A percentile compares a stretch with the other conserved stretches of the same genome.
Evolutionary conservation across 805 yeast genomes (phyloP).

Genomic region (Candida loeiensis): DNA sequence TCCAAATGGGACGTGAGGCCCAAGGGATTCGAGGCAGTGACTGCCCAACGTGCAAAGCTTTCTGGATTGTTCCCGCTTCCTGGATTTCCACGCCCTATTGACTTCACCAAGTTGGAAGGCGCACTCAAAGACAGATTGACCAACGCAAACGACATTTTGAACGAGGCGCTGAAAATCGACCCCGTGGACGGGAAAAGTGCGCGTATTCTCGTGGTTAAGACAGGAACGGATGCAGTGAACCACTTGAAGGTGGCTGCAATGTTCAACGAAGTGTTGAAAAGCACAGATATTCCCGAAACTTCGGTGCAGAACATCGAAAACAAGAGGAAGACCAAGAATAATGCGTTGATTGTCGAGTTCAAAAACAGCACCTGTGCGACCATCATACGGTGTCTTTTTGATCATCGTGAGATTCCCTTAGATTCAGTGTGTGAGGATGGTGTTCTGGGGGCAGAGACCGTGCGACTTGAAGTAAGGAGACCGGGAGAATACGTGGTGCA

Average conservation of each 20-base stretch:
- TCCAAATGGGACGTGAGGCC: constrained; percentile 74
- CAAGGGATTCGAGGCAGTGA: constrained; percentile 66
- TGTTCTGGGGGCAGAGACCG: constrained; percentile 12
- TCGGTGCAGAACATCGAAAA: constrained; percentile 27
- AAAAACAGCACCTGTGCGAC: constrained; percentile 54
- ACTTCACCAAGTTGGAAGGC: constrained; percentile 40
- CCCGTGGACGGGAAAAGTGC: constrained; percentile 37
- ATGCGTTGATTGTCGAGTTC: constrained; percentile 48
- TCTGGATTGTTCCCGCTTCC: constrained; percentile 78
- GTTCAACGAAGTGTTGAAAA: constrained; percentile 43
- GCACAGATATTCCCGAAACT: constrained; percentile 42
- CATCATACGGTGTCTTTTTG: constrained; percentile 43
- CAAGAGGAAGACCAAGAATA: constrained; percentile 35
- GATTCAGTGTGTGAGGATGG: constrained; percentile 25
- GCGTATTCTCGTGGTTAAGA: constrained; percentile 27
- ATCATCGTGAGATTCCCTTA: constrained; percentile 28
- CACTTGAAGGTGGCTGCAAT: constrained; percentile 40
- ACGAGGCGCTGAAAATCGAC: constrained; percentile 34
- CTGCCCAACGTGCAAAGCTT: constrained; percentile 73
- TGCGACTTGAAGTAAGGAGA: constrained; percentile 19
- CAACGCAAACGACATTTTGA: constrained; percentile 29
- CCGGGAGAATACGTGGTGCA: constrained; percentile 38
- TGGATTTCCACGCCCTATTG: constrained; percentile 51
- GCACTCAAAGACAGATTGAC: constrained; percentile 32
- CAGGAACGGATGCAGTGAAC: constrained; percentile 29